A percentile compares a stretch with the other conserved stretches of the same genome.
Evolutionary conservation across 2,329 filamentous ascomycete genomes (phyloP).

Genomic region (Microcyclosporella mali): DNA sequence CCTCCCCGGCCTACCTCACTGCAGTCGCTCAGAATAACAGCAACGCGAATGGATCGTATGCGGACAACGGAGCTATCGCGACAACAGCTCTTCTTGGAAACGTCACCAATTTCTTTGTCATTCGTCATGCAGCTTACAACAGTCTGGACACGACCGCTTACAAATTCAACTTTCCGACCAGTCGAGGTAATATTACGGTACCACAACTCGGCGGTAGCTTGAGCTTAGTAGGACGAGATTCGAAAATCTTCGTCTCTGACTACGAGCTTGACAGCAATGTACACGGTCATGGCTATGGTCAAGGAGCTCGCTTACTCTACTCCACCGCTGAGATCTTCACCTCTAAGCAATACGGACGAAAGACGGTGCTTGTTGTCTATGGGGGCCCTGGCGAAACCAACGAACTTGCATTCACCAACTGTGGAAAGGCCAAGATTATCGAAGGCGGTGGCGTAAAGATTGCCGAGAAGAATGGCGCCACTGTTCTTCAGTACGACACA

Average conservation of each 20-base stretch:
- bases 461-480: slow-evolving; percentile 37
- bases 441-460: slow-evolving; percentile 39
- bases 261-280: slow-evolving; percentile 51
- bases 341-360: slow-evolving; percentile 56
- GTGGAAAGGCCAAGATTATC: slow-evolving; percentile 31
- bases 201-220: slow-evolving; percentile 55
- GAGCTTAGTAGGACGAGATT: slow-evolving; percentile 57
- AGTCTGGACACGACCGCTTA: slow-evolving; percentile 54
- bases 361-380: slow-evolving; percentile 59
- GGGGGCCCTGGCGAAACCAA: slow-evolving; percentile 57
- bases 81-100: slow-evolving; percentile 57
- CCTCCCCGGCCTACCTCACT: slow-evolving; percentile 63
- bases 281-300: too few species aligned
- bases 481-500: slow-evolving; percentile 51
- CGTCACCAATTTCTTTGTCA: slow-evolving; percentile 56
- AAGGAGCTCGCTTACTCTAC: slow-evolving; percentile 54
- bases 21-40: slow-evolving; percentile 48
- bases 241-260: slow-evolving; percentile 61
- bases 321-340: slow-evolving; percentile 65
- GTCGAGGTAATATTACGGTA: slow-evolving; percentile 51
- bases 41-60: slow-evolving; percentile 47
- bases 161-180: slow-evolving; percentile 56
- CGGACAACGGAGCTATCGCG: slow-evolving; percentile 47
- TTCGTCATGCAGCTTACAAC: slow-evolving; percentile 59
- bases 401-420: slow-evolving; percentile 50